Percentiles rank a stretch among this genome's conserved stretches.
These are phyloP conservation scores for Raphanus hybrid DNA, from an alignment of 441 rosid species.

Conservation along the genomic window DNA sequence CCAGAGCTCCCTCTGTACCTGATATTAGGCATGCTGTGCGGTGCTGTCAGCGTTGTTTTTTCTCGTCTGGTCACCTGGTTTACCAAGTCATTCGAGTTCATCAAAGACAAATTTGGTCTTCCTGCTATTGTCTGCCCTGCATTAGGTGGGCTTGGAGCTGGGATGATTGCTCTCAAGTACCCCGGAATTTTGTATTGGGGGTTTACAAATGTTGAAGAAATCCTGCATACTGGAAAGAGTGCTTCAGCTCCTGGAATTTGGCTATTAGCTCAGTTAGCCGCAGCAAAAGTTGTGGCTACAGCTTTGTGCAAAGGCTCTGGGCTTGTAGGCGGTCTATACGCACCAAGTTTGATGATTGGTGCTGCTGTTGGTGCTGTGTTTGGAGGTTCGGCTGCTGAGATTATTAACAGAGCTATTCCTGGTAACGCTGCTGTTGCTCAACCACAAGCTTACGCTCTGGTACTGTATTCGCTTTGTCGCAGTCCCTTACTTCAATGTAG, in stretches of 20 bases:
- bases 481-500: slow-evolving; percentile 21
- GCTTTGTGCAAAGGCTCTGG: slow-evolving; percentile 97
- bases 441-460: slow-evolving; percentile 99
- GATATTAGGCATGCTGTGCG: slow-evolving; percentile 96
- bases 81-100: slow-evolving; percentile 70
- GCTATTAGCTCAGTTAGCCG: slow-evolving; percentile 85
- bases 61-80: slow-evolving; percentile 89
- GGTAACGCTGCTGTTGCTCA: slow-evolving; percentile 97
- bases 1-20: slow-evolving; percentile 95
- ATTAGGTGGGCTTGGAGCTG: slow-evolving; percentile 95
- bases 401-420: slow-evolving; percentile 90
- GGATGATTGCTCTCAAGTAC: slow-evolving; percentile 92
- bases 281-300: slow-evolving; percentile 96
- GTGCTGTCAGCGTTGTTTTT: slow-evolving; percentile 90
- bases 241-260: slow-evolving; percentile 99
- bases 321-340: slow-evolving; percentile 95
- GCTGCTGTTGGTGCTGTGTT: slow-evolving; percentile 97
- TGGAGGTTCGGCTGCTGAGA: slow-evolving; percentile 92
- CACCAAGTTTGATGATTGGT: slow-evolving; percentile 98
- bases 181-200: slow-evolving; percentile 99
- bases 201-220: slow-evolving; percentile 97
- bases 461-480: slow-evolving; percentile 38
- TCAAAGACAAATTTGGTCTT: slow-evolving; percentile 80
- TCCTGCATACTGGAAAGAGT: slow-evolving; percentile 91
- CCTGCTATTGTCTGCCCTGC: slow-evolving; percentile 95